Base-by-base conservation (phyloP, 1,284 basidiomycete genomes). In the Ganoderma lucidum region DNA sequence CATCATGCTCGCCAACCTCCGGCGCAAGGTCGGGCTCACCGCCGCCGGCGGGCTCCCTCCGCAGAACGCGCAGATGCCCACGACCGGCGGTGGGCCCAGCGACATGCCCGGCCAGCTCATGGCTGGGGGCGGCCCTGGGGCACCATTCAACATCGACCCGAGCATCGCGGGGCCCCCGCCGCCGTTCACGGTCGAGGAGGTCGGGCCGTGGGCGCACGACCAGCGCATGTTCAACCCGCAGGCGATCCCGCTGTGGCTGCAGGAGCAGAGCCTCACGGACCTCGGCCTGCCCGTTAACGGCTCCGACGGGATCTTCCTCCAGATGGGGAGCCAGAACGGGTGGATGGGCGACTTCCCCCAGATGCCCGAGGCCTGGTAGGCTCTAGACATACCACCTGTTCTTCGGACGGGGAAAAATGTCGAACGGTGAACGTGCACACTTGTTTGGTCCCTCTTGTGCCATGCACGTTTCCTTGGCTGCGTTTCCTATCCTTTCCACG, bases 281-380 rank as follows among this genome's bases (percentile, higher is more conserved):
- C 88, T 97, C 6, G 95, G 95, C 19, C 82, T 96, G 62, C 95
- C 95, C n/a, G 85, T 90, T 58, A 96, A 96, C 75, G 95, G 95
- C 59, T 93, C 92, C 6, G 95, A 97, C 75, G 94, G 93, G 8
- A 91, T 96, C 65, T 96, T 97, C 83, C 80, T 96, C 67, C 92
- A 92, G 75, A 87, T 93, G 82, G 84, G 85, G 56, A 88, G 87
- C 67, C 78, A 85, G 56, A 91, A 88, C 70, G 92, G 92, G 12
- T 94, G 93, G 93, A 87, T 85, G 45, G 88, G 88, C 61, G 91
- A 93, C 76, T 90, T 93, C 76, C 83, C 87, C 15, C 85, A 88
- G 59, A 91, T 92, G 88, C 92, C 93, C 19, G 92, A 94, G 81
- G 93, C 93, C 48, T 93, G 93, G 92, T 94, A 59, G 39, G 30